These are phyloP conservation scores for Globisporangium carolinianum DNA, from an alignment of 352 stramenopile genomes.

Conservation along the genomic window DNA sequence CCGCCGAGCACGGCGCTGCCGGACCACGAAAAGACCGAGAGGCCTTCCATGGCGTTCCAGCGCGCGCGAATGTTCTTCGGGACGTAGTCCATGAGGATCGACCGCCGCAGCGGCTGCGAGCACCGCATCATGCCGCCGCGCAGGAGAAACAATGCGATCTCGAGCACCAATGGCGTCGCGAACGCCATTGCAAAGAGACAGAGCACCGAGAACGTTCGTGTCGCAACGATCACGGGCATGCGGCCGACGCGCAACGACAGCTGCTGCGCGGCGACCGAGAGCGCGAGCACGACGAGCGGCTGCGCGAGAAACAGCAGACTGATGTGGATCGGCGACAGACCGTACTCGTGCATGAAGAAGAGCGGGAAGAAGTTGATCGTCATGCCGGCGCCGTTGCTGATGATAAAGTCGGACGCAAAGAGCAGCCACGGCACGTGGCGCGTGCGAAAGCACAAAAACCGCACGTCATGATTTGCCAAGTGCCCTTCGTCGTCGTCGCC, in stretches of 20 bases:
- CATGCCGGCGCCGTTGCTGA: slow-evolving; percentile 81
- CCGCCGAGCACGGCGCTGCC: slow-evolving; percentile 71
- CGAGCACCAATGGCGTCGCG: slow-evolving; percentile 37
- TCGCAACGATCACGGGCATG: slow-evolving; percentile 70
- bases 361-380: slow-evolving; percentile 83
- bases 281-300: slow-evolving; percentile 56
- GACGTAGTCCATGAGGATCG: slow-evolving; percentile 78
- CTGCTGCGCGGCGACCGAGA: slow-evolving; percentile 49
- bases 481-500: background rate
- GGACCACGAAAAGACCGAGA: slow-evolving; percentile 78
- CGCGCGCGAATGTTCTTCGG: slow-evolving; percentile 48
- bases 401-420: slow-evolving; percentile 75
- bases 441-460: slow-evolving; percentile 58
- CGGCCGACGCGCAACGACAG: slow-evolving; percentile 45
- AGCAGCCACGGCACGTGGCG: slow-evolving; percentile 63
- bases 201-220: slow-evolving; percentile 41
- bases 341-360: slow-evolving; percentile 80
- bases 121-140: slow-evolving; percentile 80
- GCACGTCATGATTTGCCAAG: slow-evolving; percentile 12
- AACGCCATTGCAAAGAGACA: slow-evolving; percentile 69
- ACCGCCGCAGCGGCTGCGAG: slow-evolving; percentile 69
- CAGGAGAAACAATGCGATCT: slow-evolving; percentile 70
- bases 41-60: slow-evolving; percentile 67
- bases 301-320: slow-evolving; percentile 60
- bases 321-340: slow-evolving; percentile 64